A percentile compares a stretch with the other conserved stretches of the same genome.
phyloP scores from a whole-genome alignment of 2,329 filamentous ascomycete genomes.

The Cladobotryum protrusum region DNA sequence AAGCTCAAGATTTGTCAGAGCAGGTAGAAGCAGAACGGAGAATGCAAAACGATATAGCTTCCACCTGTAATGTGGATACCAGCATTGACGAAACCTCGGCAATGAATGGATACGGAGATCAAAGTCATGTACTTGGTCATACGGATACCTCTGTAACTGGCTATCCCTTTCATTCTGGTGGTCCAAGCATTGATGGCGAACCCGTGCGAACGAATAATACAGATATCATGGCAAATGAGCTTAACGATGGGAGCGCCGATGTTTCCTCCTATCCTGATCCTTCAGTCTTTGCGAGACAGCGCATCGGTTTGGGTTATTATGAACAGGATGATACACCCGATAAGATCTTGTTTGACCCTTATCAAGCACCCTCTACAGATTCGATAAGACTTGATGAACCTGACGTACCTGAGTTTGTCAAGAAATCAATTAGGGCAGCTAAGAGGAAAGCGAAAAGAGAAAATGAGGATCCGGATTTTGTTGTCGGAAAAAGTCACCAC shows the following conservation, averaged over 20 bases:
- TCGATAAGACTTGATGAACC: slow-evolving; percentile 37
- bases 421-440: slow-evolving; percentile 46
- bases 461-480: slow-evolving; percentile 50
- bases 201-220: slow-evolving; percentile 4
- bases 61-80: not conserved
- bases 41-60: slow-evolving; percentile 13
- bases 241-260: slow-evolving; percentile 25
- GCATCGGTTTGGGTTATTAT: slow-evolving; percentile 56
- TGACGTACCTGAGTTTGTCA: slow-evolving; percentile 48
- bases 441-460: slow-evolving; percentile 49
- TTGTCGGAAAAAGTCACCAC: slow-evolving; percentile 35
- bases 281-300: slow-evolving; percentile 38
- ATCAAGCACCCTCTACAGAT: slow-evolving; percentile 46
- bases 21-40: slow-evolving; percentile 22
- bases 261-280: slow-evolving; percentile 43
- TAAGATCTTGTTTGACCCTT: slow-evolving; percentile 54
- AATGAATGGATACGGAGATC: slow-evolving; percentile 24
- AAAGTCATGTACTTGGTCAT: slow-evolving; percentile 27
- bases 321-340: slow-evolving; percentile 52
- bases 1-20: slow-evolving; percentile 41
- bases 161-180: not conserved
- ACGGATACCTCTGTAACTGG: slow-evolving; percentile 9
- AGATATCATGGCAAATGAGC: slow-evolving; percentile 7
- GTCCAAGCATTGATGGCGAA: slow-evolving; percentile 12
- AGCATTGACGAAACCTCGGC: not conserved